Evolutionary conservation across 441 rosid genomes (phyloP).

Genomic region (Breynia disticha): DNA sequence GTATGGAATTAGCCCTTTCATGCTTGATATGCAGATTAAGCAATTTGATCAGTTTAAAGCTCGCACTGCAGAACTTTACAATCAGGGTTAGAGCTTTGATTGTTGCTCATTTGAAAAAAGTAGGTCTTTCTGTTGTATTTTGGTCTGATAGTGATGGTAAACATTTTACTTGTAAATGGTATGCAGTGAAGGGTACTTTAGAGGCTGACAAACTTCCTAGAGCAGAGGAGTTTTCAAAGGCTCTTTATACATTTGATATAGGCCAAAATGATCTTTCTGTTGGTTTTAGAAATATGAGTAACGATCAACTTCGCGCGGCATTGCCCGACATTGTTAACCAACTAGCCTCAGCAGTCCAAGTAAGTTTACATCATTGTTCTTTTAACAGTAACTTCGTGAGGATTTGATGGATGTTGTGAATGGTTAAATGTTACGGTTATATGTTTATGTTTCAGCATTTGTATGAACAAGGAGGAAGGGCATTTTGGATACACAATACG

Average conservation of each 20-base stretch:
- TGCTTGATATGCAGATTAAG: conserved; percentile 66
- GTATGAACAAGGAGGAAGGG: conserved; percentile 30
- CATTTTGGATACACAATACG: conserved; percentile 57
- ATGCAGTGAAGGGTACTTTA: conserved; percentile 30
- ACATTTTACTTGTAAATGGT: neutral
- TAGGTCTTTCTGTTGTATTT: too few species aligned
- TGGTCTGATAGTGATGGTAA: neutral
- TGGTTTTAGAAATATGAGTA: conserved; percentile 60
- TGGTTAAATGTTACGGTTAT: too few species aligned
- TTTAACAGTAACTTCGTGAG: too few species aligned
- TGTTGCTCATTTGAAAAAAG: neutral
- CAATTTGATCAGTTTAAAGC: conserved; percentile 60
- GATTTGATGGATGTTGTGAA: too few species aligned
- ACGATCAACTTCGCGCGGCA: conserved; percentile 57
- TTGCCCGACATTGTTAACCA: conserved; percentile 62
- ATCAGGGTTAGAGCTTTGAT: conserved; percentile 25
- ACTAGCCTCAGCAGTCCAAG: conserved; percentile 71
- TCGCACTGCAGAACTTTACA: conserved; percentile 38
- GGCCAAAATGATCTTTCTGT: conserved; percentile 92
- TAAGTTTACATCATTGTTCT: too few species aligned
- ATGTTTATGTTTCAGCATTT: conserved; percentile 39
- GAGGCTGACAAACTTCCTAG: conserved; percentile 61
- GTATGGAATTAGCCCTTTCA: conserved; percentile 68
- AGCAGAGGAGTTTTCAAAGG: conserved; percentile 66
- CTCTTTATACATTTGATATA: conserved; percentile 82